Evolutionary conservation across 2,329 filamentous ascomycete genomes (phyloP), one percentile per base, ranked within the genome.

Genomic region (Venturia pyrina): DNA sequence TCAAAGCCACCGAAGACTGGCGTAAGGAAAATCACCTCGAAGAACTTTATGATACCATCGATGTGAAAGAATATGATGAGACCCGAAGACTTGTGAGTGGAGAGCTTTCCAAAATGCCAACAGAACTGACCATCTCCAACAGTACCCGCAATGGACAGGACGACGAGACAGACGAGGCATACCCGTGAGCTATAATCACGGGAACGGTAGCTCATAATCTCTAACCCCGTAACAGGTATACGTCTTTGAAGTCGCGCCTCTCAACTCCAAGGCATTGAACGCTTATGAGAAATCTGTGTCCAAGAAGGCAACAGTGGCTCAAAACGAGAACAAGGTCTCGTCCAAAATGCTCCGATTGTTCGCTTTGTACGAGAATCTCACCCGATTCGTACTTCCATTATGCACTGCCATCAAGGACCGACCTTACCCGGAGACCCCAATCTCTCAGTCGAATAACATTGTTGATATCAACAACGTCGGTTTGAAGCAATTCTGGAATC

Each of bases 91-190:
- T 97, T 80, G 90, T 93, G 77, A 70, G 81, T 76, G 24, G 5
- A 15, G 24, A 37, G 37, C 44, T 68, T 73, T 65, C 73, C 7
- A 17, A 5, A 21, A 59, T 46, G 17, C 17, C 10, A 15, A 34
- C 8, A 8, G 21, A 32, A 19, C 24, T 43, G 69, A 65, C 65
- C 67, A 67, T 19, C n/a, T 70, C 69, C 65, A 65, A 66, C 72
- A 93, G 89, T 96, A 96, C 74, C 92, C 93, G 32, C 91, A 96
- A 85, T 97, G 92, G 90, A 96, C 91, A 24, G 93, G 93, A 65
- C 89, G 92, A 69, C 86, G 93, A 70, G 93, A 97, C 78, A 89
- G 87, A 71, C 89, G 92, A 70, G 93, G 93, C 70, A 96, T 96
- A 68, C 93, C 93, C 8, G 83, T 66, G 62, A 44, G 53, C 15